A percentile compares a stretch with the other conserved stretches of the same genome.
These are phyloP conservation scores for Fusarium sp. DNA, from an alignment of 2,329 filamentous ascomycete genomes.

Conservation along the genomic window DNA sequence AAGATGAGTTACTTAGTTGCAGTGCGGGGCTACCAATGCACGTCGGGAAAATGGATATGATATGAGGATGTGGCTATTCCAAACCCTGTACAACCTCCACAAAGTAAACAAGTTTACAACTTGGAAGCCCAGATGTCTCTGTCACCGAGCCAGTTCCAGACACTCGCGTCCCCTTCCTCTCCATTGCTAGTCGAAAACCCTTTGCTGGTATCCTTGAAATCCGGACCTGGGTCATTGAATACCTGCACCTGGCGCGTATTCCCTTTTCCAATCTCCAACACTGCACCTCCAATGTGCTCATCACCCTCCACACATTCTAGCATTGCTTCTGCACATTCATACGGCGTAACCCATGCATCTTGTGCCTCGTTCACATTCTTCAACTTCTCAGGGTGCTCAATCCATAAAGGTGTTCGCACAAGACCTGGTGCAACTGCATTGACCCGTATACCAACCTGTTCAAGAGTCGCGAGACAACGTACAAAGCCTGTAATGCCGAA, in stretches of 20 bases:
- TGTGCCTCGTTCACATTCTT: constrained; percentile 50
- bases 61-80: background rate
- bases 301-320: constrained; percentile 53
- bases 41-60: background rate
- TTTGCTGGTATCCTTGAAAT: constrained; percentile 40
- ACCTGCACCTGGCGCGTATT: constrained; percentile 50
- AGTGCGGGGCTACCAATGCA: background rate
- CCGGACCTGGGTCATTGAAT: constrained; percentile 57
- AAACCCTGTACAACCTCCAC: background rate
- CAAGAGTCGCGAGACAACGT: constrained; percentile 55
- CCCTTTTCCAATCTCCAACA: constrained; percentile 56
- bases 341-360: constrained; percentile 57
- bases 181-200: constrained; percentile 49
- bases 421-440: constrained; percentile 60
- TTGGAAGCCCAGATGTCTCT: constrained; percentile 44
- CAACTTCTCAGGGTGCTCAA: constrained; percentile 59
- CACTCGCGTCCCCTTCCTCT: constrained; percentile 44
- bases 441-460: constrained; percentile 55
- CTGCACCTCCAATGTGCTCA: constrained; percentile 54
- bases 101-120: background rate
- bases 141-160: constrained; percentile 47
- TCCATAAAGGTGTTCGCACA: constrained; percentile 61
- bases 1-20: fast-evolving
- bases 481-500: constrained; percentile 56
- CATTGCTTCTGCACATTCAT: constrained; percentile 60